Evolutionary conservation across 495 filamentous ascomycete species (phyloP).

Genomic region (Neurospora tetrasperma): DNA sequence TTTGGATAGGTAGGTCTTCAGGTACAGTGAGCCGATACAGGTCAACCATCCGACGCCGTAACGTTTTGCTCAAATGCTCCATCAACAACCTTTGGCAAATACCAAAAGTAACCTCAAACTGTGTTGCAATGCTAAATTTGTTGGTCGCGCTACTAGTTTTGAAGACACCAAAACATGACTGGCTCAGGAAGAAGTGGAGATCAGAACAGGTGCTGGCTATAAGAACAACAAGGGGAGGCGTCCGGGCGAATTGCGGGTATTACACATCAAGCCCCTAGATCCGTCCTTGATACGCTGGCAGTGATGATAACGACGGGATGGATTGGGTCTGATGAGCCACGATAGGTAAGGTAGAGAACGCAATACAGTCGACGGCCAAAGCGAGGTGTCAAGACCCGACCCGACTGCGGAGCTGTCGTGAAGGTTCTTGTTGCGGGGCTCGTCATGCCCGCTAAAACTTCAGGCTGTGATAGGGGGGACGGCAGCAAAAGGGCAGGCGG

Average conservation of each 20-base stretch:
- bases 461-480: background rate
- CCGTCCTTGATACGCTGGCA: background rate
- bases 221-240: background rate
- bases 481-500: background rate
- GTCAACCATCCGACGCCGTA: too few species aligned
- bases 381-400: background rate
- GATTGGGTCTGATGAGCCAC: background rate
- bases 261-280: background rate
- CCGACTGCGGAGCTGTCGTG: background rate
- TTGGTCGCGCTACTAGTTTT: background rate
- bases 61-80: too few species aligned
- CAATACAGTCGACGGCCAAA: background rate
- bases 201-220: background rate
- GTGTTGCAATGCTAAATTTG: too few species aligned
- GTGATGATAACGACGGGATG: background rate
- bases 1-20: too few species aligned
- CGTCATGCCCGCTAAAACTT: background rate
- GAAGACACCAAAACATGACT: background rate
- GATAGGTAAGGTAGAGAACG: background rate
- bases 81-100: too few species aligned
- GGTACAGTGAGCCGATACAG: too few species aligned
- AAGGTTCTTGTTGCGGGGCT: background rate
- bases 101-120: too few species aligned
- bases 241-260: background rate
- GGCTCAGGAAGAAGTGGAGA: background rate